Evolutionary conservation across 805 yeast genomes (phyloP).

Genomic region (Zygoascus biomembranicola): DNA sequence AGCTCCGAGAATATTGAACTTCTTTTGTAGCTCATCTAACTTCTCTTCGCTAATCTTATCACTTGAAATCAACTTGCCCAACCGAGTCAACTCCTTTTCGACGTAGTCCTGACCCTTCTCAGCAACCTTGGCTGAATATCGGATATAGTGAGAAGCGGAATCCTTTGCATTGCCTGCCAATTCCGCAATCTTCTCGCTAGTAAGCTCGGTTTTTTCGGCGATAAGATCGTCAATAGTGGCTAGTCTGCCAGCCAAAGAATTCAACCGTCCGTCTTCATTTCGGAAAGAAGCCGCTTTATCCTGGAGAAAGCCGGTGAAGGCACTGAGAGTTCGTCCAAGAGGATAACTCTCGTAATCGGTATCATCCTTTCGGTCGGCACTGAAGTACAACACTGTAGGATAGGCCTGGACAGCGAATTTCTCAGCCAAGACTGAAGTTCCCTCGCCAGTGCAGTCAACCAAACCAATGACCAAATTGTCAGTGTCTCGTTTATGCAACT

Average conservation of each 20-base stretch:
- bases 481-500: slow-evolving; percentile 33
- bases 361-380: slow-evolving; percentile 23
- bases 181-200: slow-evolving; percentile 18
- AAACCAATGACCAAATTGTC: slow-evolving; percentile 36
- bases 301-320: slow-evolving; percentile 43
- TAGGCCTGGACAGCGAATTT: slow-evolving; percentile 37
- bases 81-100: slow-evolving; percentile 38
- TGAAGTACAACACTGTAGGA: slow-evolving; percentile 50
- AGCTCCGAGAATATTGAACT: slow-evolving; percentile 42
- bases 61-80: slow-evolving; percentile 33
- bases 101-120: slow-evolving; percentile 32
- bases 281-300: slow-evolving; percentile 33
- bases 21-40: slow-evolving; percentile 42
- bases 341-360: slow-evolving; percentile 44
- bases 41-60: slow-evolving; percentile 34
- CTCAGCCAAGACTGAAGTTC: slow-evolving; percentile 33
- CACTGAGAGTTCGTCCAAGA: slow-evolving; percentile 40
- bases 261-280: slow-evolving; percentile 34
- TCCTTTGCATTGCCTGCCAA: slow-evolving; percentile 26
- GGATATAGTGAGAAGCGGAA: slow-evolving; percentile 11
- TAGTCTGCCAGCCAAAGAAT: slow-evolving; percentile 34
- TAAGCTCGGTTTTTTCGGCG: slow-evolving; percentile 24
- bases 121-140: slow-evolving; percentile 23
- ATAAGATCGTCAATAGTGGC: slow-evolving; percentile 27
- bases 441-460: slow-evolving; percentile 41